Conservation (phyloP, 2,329 filamentous ascomycete species). For the Furcasterigmium sp. region DNA sequence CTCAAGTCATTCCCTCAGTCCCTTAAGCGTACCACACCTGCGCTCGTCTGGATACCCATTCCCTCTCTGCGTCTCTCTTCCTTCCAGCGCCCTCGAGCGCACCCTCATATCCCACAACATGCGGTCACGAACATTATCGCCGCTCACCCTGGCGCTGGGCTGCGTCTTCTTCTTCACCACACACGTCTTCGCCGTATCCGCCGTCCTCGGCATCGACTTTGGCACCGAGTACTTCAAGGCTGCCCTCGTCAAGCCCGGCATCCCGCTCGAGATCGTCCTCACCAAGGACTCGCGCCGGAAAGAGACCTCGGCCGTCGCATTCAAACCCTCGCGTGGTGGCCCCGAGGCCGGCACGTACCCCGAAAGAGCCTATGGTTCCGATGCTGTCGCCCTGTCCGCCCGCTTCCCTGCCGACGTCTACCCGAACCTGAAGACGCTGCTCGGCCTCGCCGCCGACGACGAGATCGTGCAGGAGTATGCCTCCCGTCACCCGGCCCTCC, state of each 20-base stretch:
- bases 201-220: slow-evolving; percentile 87
- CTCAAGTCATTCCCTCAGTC: not conserved
- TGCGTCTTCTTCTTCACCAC: slow-evolving; percentile 36
- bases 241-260: slow-evolving; percentile 49
- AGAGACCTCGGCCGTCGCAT: slow-evolving; percentile 84
- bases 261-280: slow-evolving; percentile 94
- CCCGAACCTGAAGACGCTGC: slow-evolving; percentile 83
- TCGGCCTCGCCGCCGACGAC: slow-evolving; percentile 66
- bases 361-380: slow-evolving; percentile 86
- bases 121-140: slow-evolving; percentile 26
- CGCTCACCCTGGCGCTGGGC: slow-evolving; percentile 32
- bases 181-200: slow-evolving; percentile 53
- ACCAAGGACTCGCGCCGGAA: slow-evolving; percentile 98
- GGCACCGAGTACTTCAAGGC: slow-evolving; percentile 61
- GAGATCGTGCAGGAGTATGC: slow-evolving; percentile 65
- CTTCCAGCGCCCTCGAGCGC: not conserved
- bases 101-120: slow-evolving; percentile 16
- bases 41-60: not conserved
- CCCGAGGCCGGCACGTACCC: slow-evolving; percentile 65
- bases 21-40: not conserved
- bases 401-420: slow-evolving; percentile 92
- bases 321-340: slow-evolving; percentile 74
- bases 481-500: slow-evolving; percentile 71
- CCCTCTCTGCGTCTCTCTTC: not conserved
- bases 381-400: slow-evolving; percentile 80